Conservation (phyloP, 2,329 filamentous ascomycete genomes). For the Curvularia eragrostidis region DNA sequence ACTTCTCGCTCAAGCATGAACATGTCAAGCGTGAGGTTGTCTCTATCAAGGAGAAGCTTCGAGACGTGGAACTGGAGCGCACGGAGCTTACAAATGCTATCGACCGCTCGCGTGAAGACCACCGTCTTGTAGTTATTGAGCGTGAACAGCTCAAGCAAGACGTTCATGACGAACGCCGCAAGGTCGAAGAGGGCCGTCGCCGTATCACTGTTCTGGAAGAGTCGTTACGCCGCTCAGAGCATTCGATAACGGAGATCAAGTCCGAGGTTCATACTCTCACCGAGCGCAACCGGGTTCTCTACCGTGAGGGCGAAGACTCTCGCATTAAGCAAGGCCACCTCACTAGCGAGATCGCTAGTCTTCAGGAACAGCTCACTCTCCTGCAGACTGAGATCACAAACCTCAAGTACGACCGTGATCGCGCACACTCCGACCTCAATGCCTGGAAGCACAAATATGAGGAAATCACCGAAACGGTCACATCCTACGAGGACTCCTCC, state of each 20-base stretch:
- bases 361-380: constrained; percentile 25
- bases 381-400: constrained; percentile 32
- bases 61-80: constrained; percentile 26
- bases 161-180: constrained; percentile 27
- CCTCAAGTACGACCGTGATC: constrained; percentile 28
- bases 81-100: constrained; percentile 27
- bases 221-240: constrained; percentile 29
- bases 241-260: constrained; percentile 21
- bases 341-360: constrained; percentile 20
- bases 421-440: constrained; percentile 27
- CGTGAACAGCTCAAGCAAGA: constrained; percentile 35
- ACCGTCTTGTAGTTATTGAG: constrained; percentile 31
- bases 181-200: constrained; percentile 26
- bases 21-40: constrained; percentile 34
- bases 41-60: constrained; percentile 33
- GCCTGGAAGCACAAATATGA: constrained; percentile 37
- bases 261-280: constrained; percentile 27
- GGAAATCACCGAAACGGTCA: constrained; percentile 32
- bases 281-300: constrained; percentile 26
- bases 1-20: constrained; percentile 32
- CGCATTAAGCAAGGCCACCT: constrained; percentile 27
- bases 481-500: constrained; percentile 28
- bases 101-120: constrained; percentile 28
- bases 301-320: constrained; percentile 27
- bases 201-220: constrained; percentile 28